These are phyloP conservation scores for Canavalia ensiformis DNA, from an alignment of 306 rosid genomes.

Conservation along the genomic window DNA sequence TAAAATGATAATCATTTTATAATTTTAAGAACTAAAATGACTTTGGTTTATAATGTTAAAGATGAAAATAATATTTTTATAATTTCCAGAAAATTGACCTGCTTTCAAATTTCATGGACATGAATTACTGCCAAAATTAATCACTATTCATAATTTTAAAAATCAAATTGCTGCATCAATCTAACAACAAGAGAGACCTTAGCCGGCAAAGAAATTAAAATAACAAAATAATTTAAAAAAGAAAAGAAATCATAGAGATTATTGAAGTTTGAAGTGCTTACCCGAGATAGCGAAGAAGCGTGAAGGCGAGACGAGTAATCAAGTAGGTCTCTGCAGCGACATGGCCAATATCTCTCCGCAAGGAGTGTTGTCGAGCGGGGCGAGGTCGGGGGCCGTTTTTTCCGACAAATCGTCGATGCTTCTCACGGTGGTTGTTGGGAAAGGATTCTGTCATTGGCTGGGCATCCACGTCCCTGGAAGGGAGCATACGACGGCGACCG, in stretches of 20 bases:
- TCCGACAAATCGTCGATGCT: neutral
- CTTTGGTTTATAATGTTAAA: too few species aligned
- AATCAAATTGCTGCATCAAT: too few species aligned
- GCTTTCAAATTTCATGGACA: too few species aligned
- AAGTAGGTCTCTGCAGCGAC: constrained; percentile 85
- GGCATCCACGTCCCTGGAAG: neutral
- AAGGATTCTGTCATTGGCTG: neutral
- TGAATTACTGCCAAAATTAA: too few species aligned
- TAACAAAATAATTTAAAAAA: neutral
- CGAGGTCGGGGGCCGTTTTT: constrained; percentile 22
- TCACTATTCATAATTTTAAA: too few species aligned
- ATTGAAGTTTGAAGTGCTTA: constrained; percentile 3
- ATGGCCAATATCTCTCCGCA: constrained; percentile 52
- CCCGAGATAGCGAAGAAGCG: constrained; percentile 92
- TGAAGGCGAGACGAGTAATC: constrained; percentile 76
- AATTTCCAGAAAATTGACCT: too few species aligned
- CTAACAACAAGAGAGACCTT: neutral
- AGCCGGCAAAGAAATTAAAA: neutral
- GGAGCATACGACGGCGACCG: constrained; percentile 42
- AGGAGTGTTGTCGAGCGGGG: constrained; percentile 42
- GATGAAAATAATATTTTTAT: too few species aligned
- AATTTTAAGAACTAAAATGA: too few species aligned
- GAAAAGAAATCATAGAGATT: too few species aligned
- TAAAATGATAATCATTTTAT: too few species aligned
- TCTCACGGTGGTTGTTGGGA: constrained; percentile 1